Base-by-base conservation (phyloP, 306 rosid genomes). In the Casuarina cunninghamiana region DNA sequence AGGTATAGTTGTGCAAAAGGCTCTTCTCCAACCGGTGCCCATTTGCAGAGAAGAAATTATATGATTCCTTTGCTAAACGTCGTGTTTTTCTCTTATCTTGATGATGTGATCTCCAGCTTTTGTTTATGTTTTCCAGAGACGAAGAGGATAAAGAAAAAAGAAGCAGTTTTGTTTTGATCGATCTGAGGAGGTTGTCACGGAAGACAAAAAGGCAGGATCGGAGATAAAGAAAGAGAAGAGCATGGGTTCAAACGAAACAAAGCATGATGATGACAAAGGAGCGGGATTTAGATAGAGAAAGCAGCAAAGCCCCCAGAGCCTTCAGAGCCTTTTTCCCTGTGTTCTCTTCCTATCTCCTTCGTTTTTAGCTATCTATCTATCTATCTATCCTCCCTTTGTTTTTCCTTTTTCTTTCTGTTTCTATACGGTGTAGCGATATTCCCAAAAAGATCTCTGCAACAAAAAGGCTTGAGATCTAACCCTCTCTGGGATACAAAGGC, bases 1-100 rank as follows among this genome's bases (percentile, higher is more conserved):
- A 53, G 83, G 72, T 2, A 88, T 45, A 0, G 91, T 86, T 1
- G 96, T 88, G 84, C 99, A 95, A 73, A 95, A 95, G 10, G 96
- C 97, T 85, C 97, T 88, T 79, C 99, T 89, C 99, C 99, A 95
- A 54, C 98, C 94, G 7, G 94, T 93, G 46, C 96, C 97, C 99
- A 95, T 93, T 76, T 72, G 83, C 74, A 43, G 58, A 75, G 16
- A 80, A 51, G 10, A 73, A 60, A 68, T 42, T 26, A 8, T 71
- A 71, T 39, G 3, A 6, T 46, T 75, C 48, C 72, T 65, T 69
- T 38, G 32, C 32, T 26, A 26, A 26, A 26, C 32, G 32, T 26
- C 1, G 32, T 26, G 32, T 76, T 43, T 63, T 0, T 2, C 8
- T 50, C 65, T 11, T 48, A 46, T 45, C 10, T 69, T 3, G 35